Evolutionary conservation across 495 filamentous ascomycete genomes (phyloP).

Genomic region (Pyronema domesticum): DNA sequence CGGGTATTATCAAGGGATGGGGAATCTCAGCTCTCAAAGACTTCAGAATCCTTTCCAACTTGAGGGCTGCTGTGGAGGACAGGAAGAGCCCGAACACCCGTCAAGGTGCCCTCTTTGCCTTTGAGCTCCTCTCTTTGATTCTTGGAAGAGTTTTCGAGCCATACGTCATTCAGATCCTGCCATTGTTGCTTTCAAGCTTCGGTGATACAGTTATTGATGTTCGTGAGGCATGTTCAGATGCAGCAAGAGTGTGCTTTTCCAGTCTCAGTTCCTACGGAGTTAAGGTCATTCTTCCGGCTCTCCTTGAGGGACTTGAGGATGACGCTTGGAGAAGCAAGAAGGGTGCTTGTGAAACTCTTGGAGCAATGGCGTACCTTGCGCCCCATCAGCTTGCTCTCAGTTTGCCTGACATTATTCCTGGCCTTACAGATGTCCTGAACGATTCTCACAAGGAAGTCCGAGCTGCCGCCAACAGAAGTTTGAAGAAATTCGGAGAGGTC

Average conservation of each 20-base stretch:
- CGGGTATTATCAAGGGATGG: constrained; percentile 69
- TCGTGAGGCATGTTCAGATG: constrained; percentile 77
- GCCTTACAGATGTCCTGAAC: constrained; percentile 79
- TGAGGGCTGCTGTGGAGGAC: constrained; percentile 66
- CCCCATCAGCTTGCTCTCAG: constrained; percentile 83
- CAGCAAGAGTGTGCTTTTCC: constrained; percentile 85
- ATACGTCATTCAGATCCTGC: constrained; percentile 88
- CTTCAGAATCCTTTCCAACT: constrained; percentile 62
- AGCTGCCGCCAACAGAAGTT: constrained; percentile 73
- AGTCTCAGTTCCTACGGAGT: constrained; percentile 89
- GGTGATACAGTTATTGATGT: constrained; percentile 79
- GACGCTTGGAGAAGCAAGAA: constrained; percentile 96
- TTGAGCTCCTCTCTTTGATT: constrained; percentile 70
- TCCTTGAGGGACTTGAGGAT: constrained; percentile 85
- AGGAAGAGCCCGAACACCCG: constrained; percentile 79
- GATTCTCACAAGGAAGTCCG: constrained; percentile 97
- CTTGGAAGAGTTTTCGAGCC: constrained; percentile 83
- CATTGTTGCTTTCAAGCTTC: constrained; percentile 73
- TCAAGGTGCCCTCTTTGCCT: constrained; percentile 75
- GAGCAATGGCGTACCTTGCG: constrained; percentile 95
- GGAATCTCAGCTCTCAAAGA: constrained; percentile 71
- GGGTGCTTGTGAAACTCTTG: constrained; percentile 85
- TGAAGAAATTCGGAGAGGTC: constrained; percentile 94
- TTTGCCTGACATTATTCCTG: constrained; percentile 88
- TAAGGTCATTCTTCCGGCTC: constrained; percentile 76